phyloP scores from a whole-genome alignment of 768 basidiomycete genomes.

The Leccinum rimulosum region DNA sequence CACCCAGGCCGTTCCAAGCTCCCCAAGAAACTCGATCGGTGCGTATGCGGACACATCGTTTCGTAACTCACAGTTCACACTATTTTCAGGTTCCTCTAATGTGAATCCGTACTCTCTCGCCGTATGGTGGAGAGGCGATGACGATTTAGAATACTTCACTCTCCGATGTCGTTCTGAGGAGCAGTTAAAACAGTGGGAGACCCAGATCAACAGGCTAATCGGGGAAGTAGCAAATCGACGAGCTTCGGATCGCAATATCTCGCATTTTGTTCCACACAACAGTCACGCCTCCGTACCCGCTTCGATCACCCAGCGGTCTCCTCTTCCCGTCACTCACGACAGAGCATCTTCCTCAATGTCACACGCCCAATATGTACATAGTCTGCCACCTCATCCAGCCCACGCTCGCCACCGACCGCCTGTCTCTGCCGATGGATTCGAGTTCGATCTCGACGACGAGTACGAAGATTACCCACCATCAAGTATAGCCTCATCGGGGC shows the following conservation, averaged over 20 bases:
- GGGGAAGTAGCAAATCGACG: constrained; percentile 69
- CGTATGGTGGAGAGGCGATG: constrained; percentile 94
- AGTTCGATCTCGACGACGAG: constrained; percentile 71
- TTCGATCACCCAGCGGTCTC: constrained; percentile 33
- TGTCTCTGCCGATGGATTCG: constrained; percentile 66
- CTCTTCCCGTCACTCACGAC: constrained; percentile 36
- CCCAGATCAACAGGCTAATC: constrained; percentile 84
- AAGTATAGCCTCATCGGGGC: constrained; percentile 51
- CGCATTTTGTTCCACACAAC: constrained; percentile 45
- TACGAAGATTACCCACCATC: constrained; percentile 71
- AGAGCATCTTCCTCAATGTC: constrained; percentile 36
- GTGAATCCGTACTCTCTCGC: constrained; percentile 74
- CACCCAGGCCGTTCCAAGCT: constrained; percentile 68
- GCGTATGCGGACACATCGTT: constrained; percentile 29
- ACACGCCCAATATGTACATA: constrained; percentile 30
- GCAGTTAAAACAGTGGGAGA: constrained; percentile 90
- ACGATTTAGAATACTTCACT: constrained; percentile 91
- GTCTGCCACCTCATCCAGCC: constrained; percentile 33
- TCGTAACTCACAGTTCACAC: neutral
- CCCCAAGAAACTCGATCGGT: constrained; percentile 61
- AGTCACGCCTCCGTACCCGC: constrained; percentile 42
- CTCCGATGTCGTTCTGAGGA: constrained; percentile 92
- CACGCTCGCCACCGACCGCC: constrained; percentile 41
- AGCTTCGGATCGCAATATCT: constrained; percentile 60
- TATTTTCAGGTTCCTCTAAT: constrained; percentile 41